Base-by-base conservation (phyloP, 768 basidiomycete species). In the Termitomyces sp. region DNA sequence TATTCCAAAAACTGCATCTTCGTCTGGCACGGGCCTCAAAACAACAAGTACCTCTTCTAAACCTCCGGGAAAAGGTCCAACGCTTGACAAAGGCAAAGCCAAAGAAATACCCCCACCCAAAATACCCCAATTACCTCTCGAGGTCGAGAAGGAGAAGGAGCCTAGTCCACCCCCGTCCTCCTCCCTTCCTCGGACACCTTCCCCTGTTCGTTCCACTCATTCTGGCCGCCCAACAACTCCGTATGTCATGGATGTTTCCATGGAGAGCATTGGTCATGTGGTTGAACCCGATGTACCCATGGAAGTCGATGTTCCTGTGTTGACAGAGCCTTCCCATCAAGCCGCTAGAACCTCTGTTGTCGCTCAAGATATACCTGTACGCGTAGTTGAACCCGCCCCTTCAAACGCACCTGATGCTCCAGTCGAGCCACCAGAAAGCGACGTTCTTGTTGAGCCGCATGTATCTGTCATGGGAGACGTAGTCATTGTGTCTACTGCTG, bases 21-120 rank as follows among this genome's bases (percentile, higher is more conserved):
- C 56, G 0, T 63, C 61, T 43, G n/a, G 25, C 7, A 10, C 52
- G 40, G 43, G 33, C 38, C 7, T 23, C 27, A 52, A 50, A 27
- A 10, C 32, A 38, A 11, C 39, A 7, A 42, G 46, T 44, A 39
- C 47, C 39, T 38, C 55, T 35, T 59, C 54, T 16, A 56, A 57
- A 50, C 27, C 29, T 22, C 22, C 36, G 10, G 42, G 53, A 40
- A 53, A 56, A 42, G 36, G 38, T 23, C 57, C 48, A 25, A 5
- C 13, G 33, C 27, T 38, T 27, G 49, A 44, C 39, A 33, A 56
- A 51, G 59, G 66, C 18, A 54, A 57, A 47, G 59, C 43, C 32
- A 44, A 48, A 22, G 57, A 51, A 36, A 38, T 50, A 39, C 56
- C 58, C 12, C 59, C 60, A 32, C 36, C 54, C 36, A 72, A 71